These are phyloP conservation scores for Posidonia oceanica DNA, from an alignment of 116 monocot genomes.

Conservation along the genomic window DNA sequence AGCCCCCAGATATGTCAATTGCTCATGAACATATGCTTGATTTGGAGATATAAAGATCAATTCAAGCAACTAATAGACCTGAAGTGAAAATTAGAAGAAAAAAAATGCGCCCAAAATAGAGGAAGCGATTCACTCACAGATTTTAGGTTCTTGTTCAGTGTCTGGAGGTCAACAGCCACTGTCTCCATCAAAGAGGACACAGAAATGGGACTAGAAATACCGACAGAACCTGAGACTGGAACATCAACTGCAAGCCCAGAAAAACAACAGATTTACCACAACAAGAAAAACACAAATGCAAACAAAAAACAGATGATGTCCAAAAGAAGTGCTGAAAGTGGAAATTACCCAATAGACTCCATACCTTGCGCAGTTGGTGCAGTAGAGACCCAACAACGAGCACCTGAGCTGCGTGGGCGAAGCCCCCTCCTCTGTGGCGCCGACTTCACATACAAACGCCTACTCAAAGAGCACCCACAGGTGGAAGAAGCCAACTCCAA, in stretches of 20 bases:
- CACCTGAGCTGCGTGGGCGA: constrained; percentile 2
- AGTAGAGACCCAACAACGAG: constrained; percentile 17
- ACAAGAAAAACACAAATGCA: neutral
- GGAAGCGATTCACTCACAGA: constrained; percentile 13
- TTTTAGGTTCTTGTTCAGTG: constrained; percentile 23
- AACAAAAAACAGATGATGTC: neutral
- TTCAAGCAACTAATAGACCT: too few species aligned
- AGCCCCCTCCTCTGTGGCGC: neutral
- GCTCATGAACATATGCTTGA: too few species aligned
- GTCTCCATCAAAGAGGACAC: constrained; percentile 18
- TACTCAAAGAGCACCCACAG: constrained; percentile 8
- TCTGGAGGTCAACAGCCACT: constrained; percentile 14
- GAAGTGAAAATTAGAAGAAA: too few species aligned
- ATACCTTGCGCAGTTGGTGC: constrained; percentile 8
- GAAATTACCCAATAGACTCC: neutral
- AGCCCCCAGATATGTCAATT: too few species aligned
- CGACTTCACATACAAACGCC: neutral
- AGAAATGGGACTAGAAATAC: constrained; percentile 7
- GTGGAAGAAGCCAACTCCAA: constrained; percentile 4
- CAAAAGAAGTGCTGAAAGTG: neutral
- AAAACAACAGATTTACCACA: neutral
- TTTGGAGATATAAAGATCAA: too few species aligned
- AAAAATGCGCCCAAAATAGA: neutral
- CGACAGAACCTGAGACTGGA: neutral
- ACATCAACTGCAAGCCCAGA: constrained; percentile 1